A percentile compares a stretch with the other conserved stretches of the same genome.
These are phyloP conservation scores for Fonsecaea monophora DNA, from an alignment of 2,329 filamentous ascomycete genomes.

Conservation along the genomic window DNA sequence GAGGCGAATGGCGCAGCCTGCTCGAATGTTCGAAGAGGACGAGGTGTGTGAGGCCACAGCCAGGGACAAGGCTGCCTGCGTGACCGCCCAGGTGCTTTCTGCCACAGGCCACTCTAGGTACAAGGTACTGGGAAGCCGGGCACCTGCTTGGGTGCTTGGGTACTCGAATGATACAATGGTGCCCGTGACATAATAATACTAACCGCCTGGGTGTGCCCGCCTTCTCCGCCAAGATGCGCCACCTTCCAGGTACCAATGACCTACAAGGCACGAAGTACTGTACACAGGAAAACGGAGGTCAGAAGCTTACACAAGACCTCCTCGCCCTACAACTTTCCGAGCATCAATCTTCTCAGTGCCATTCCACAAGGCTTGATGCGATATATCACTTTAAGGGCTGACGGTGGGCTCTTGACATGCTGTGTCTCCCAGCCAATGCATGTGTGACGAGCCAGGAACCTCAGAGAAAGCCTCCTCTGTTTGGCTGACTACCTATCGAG, in stretches of 20 bases:
- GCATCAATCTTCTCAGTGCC: neutral
- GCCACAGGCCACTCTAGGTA: neutral
- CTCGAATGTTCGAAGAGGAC: neutral
- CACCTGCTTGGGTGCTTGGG: no score
- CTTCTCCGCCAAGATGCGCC: neutral
- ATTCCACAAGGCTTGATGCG: constrained; percentile 2
- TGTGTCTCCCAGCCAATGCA: neutral
- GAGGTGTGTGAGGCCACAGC: constrained; percentile 1
- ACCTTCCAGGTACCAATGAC: neutral
- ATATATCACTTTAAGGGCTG: neutral
- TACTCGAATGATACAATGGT: no score
- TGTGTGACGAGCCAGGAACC: neutral
- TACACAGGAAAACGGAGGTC: no score
- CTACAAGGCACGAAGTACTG: no score
- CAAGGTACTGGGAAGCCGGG: neutral
- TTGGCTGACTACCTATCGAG: neutral
- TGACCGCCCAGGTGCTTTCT: no score
- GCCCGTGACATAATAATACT: neutral
- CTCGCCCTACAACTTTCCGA: neutral
- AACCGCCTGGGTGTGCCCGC: no score
- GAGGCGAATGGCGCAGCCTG: neutral
- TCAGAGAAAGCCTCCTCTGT: neutral
- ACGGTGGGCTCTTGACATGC: neutral
- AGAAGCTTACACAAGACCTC: neutral
- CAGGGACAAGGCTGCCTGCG: no score